These are phyloP conservation scores for Fusarium brachygibbosum DNA, from an alignment of 2,329 filamentous ascomycete genomes.

Conservation along the genomic window DNA sequence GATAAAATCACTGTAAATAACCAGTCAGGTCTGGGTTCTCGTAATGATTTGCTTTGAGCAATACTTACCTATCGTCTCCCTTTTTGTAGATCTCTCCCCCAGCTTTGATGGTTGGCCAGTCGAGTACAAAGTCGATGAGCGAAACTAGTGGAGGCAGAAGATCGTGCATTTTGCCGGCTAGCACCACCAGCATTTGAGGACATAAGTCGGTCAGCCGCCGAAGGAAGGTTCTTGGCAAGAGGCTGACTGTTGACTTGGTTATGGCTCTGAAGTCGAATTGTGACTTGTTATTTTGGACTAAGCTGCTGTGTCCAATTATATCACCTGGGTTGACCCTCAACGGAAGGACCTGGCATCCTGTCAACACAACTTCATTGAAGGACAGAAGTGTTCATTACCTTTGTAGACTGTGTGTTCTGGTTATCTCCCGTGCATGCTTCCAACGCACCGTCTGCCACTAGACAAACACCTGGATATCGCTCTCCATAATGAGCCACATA, in stretches of 20 bases:
- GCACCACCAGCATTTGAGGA: background rate
- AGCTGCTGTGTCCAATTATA: background rate
- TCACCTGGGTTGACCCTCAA: background rate
- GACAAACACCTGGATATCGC: background rate
- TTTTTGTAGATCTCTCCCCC: background rate
- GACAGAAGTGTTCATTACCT: background rate
- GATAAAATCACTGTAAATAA: background rate
- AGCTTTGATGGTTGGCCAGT: background rate
- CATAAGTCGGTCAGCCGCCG: background rate
- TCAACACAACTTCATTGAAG: background rate
- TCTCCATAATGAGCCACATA: background rate
- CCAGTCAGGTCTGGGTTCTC: background rate
- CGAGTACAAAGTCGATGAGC: background rate
- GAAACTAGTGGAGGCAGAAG: background rate
- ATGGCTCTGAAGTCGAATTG: background rate
- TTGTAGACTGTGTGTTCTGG: background rate
- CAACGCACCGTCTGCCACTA: background rate
- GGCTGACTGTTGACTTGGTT: background rate
- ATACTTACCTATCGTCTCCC: background rate
- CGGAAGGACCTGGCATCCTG: background rate
- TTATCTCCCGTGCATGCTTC: background rate
- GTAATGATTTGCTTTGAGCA: fast-evolving
- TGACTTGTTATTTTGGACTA: background rate
- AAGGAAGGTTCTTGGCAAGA: background rate
- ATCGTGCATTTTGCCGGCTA: background rate